A percentile compares a stretch with the other conserved stretches of the same genome.
These are phyloP conservation scores for Yamadazyma triangularis DNA, from an alignment of 1,139 yeast genomes.

Conservation along the genomic window DNA sequence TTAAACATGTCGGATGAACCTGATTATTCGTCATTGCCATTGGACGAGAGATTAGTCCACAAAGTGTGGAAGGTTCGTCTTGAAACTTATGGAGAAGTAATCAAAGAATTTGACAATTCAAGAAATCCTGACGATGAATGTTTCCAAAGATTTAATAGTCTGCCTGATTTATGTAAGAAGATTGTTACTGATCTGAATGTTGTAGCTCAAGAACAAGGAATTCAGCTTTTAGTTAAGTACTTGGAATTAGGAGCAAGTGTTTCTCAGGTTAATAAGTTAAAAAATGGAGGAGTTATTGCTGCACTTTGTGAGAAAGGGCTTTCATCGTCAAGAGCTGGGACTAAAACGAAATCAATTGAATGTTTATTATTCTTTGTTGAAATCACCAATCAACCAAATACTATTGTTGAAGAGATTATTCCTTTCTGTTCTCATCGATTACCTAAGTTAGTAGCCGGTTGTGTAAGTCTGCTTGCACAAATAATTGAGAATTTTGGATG, in stretches of 20 bases:
- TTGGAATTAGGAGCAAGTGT: constrained; percentile 56
- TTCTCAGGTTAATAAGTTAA: constrained; percentile 25
- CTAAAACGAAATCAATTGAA: constrained; percentile 63
- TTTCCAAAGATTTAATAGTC: constrained; percentile 47
- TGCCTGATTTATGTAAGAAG: constrained; percentile 46
- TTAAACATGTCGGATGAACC: constrained; percentile 31
- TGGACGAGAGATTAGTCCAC: constrained; percentile 63
- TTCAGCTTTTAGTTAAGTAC: constrained; percentile 51
- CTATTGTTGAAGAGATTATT: constrained; percentile 62
- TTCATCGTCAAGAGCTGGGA: constrained; percentile 70
- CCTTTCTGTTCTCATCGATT: constrained; percentile 60
- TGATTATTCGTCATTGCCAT: constrained; percentile 60
- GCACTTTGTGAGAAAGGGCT: constrained; percentile 77
- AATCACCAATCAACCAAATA: constrained; percentile 54
- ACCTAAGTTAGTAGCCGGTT: constrained; percentile 78
- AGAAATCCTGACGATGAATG: constrained; percentile 53
- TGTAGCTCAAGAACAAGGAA: constrained; percentile 86
- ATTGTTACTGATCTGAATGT: constrained; percentile 78
- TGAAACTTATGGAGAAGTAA: constrained; percentile 71
- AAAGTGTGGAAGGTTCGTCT: constrained; percentile 90
- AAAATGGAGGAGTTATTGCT: constrained; percentile 45
- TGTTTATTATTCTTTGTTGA: constrained; percentile 63
- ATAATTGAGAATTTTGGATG: constrained; percentile 72
- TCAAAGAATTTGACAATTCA: constrained; percentile 48
- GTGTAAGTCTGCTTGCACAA: constrained; percentile 51